Conservation (phyloP, 2,329 filamentous ascomycete genomes). For the Botrytis cinerea region DNA sequence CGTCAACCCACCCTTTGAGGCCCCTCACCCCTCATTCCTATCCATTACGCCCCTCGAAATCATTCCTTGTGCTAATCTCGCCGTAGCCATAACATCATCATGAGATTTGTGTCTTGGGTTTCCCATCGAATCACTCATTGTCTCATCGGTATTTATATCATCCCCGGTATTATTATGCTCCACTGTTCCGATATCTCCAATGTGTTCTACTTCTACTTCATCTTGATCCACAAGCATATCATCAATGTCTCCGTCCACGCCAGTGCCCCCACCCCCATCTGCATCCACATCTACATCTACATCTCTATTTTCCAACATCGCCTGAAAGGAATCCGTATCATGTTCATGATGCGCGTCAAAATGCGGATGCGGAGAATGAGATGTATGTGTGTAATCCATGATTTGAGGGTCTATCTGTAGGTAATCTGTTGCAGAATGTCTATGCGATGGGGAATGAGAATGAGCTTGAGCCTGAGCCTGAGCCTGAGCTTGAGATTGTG, state of each 20-base stretch:
- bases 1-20: not conserved
- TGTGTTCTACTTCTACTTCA: slow-evolving; percentile 29
- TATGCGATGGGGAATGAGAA: not conserved
- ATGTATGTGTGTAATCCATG: slow-evolving; percentile 48
- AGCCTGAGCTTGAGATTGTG: slow-evolving; percentile 2
- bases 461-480: not conserved
- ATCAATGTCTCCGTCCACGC: slow-evolving; percentile 34
- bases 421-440: slow-evolving; percentile 35
- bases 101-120: not conserved
- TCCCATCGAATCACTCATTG: not conserved
- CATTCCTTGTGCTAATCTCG: slow-evolving; percentile 15
- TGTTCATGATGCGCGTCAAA: slow-evolving; percentile 26
- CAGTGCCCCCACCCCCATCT: slow-evolving; percentile 20
- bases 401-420: slow-evolving; percentile 62
- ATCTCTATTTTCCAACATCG: slow-evolving; percentile 29
- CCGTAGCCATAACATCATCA: slow-evolving; percentile 16
- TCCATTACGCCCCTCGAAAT: slow-evolving; percentile 5
- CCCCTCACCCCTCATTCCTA: not conserved
- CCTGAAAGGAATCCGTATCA: slow-evolving; percentile 34
- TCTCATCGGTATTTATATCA: not conserved
- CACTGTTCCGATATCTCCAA: not conserved
- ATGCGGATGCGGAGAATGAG: slow-evolving; percentile 22
- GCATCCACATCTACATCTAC: slow-evolving; percentile 6
- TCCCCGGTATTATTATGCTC: slow-evolving; percentile 22
- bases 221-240: slow-evolving; percentile 40